Base-by-base conservation (phyloP, 208 protist genomes). In the Novymonas esmeraldas region DNA sequence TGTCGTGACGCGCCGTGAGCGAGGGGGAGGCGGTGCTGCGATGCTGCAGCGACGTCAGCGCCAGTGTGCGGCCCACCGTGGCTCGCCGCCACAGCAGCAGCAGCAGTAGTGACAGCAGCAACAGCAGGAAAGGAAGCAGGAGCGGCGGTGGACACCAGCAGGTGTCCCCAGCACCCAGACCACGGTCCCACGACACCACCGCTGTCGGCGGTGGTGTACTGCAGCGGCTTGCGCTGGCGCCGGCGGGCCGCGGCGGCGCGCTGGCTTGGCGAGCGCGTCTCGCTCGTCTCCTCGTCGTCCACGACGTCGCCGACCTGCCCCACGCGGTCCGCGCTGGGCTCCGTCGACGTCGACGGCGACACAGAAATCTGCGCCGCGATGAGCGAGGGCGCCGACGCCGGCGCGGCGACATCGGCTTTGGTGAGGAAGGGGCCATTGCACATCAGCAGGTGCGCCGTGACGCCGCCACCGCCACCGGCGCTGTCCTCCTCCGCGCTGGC, bases 371-470 rank as follows among this genome's bases (percentile, higher is more conserved):
- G 56, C 26, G 39, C 11, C 36, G 6, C 10, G 45, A 13, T 34
- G 7, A 11, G 11, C 36, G 11, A 5, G 33, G 22, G 54, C 13
- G 54, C 13, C 49, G 44, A 41, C n/a, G 41, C 7, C 50, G 54
- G 45, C 13, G 63, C 34, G 38, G 34, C 41, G 11, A 39, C 34
- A 24, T 9, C 1, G 20, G 42, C 22, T n/a, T 31, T 42, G 1
- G 55, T 39, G 29, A 71, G 39, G 28, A 71, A 65, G 2, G 65
- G 63, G 0, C 72, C 63, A 63, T 76, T 70, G 97, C 97, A 99
- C 52, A 93, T 82, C 36, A 68, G 51, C 38, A 68, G 29, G 20
- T 51, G 39, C 36, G 36, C 36, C 36, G 36, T 11, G 36, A 11
- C 36, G 36, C 36, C 36, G 11, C 7, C 36, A 11, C 36, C 36